A percentile compares a stretch with the other conserved stretches of the same genome.
Evolutionary conservation across 257 asterid genomes (phyloP).

Genomic region (Solanum tarapatanum): DNA sequence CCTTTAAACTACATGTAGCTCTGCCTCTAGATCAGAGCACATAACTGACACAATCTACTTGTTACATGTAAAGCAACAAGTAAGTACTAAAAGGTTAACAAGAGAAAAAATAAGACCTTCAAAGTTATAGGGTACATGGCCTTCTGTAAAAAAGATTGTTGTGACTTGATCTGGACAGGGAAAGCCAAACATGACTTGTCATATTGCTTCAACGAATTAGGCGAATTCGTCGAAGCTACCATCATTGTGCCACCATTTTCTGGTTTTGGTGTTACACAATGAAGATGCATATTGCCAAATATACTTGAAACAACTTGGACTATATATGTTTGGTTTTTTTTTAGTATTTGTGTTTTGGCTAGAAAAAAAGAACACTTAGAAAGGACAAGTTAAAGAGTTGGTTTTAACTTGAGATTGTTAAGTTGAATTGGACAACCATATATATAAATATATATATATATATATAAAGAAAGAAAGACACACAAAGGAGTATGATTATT

Average conservation of each 20-base stretch:
- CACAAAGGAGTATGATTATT: slow-evolving; percentile 21
- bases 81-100: neutral
- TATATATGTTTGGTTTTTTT: neutral
- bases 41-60: too few relatives aligned
- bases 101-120: slow-evolving; percentile 33
- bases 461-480: slow-evolving; percentile 25
- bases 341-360: neutral
- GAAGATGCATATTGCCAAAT: slow-evolving; percentile 46
- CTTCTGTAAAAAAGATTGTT: slow-evolving; percentile 40
- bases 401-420: slow-evolving; percentile 26
- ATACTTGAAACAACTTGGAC: neutral
- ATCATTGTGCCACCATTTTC: slow-evolving; percentile 31
- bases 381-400: slow-evolving; percentile 19
- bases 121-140: slow-evolving; percentile 46
- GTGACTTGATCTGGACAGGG: slow-evolving; percentile 29
- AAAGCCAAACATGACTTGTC: slow-evolving; percentile 23
- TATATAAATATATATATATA: slow-evolving; percentile 20
- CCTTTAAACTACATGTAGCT: neutral
- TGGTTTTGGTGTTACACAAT: slow-evolving; percentile 48
- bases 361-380: neutral
- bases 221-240: slow-evolving; percentile 9
- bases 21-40: too few relatives aligned
- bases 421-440: slow-evolving; percentile 29
- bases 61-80: neutral
- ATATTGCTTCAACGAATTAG: slow-evolving; percentile 10